Conservation (phyloP, 257 asterid genomes). For the Capsicum pubescens region DNA sequence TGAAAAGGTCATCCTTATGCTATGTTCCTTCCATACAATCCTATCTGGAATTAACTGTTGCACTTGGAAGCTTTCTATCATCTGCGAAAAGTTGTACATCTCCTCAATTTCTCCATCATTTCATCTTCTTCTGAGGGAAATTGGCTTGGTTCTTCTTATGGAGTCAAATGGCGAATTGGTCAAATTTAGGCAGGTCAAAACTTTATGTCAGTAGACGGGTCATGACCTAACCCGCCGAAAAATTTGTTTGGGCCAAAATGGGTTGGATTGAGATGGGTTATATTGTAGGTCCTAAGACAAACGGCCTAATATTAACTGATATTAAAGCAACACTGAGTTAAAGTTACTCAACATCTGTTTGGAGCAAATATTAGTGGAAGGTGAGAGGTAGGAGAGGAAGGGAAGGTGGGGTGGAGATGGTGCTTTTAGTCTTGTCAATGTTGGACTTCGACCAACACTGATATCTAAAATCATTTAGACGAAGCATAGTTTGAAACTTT, state of each 20-base stretch:
- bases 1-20: not conserved
- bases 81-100: not conserved
- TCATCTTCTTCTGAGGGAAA: not conserved
- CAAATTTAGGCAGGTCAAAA: not conserved
- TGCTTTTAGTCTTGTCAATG: slow-evolving; percentile 13
- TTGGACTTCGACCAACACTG: not conserved
- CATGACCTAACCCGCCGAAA: not conserved
- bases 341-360: not conserved
- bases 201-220: not conserved
- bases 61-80: not conserved
- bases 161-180: not conserved
- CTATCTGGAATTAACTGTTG: not conserved
- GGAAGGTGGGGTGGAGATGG: not conserved
- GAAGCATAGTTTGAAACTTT: not conserved
- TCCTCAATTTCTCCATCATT: not conserved
- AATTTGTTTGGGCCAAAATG: not conserved
- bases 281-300: not conserved
- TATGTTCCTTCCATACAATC: not conserved
- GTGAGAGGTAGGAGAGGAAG: not conserved
- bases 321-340: not conserved
- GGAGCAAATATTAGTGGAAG: not conserved
- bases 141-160: not conserved
- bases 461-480: not conserved
- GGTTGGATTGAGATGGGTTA: not conserved
- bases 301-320: not conserved